These are phyloP conservation scores for Tinospora cordifolia DNA, from an alignment of 164 flowering plant species.

Conservation along the genomic window DNA sequence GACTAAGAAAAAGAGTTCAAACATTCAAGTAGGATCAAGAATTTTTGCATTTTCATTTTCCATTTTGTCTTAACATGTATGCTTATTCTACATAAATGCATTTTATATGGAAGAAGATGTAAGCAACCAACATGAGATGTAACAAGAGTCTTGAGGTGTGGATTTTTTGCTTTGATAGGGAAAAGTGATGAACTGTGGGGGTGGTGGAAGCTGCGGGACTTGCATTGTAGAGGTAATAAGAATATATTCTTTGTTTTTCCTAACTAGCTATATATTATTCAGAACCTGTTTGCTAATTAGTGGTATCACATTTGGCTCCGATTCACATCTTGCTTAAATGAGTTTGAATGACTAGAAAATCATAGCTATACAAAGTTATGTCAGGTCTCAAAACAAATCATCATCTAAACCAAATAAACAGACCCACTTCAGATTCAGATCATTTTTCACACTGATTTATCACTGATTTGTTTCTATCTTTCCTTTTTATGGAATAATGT, in stretches of 20 bases:
- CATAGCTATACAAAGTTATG: background rate
- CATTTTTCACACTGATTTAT: background rate
- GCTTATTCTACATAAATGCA: too few relatives aligned
- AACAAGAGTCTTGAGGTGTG: background rate
- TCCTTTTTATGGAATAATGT: slow-evolving; percentile 1
- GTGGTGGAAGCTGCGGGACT: slow-evolving; percentile 97
- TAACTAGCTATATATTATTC: background rate
- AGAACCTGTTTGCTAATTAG: too few relatives aligned
- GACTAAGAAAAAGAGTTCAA: too few relatives aligned
- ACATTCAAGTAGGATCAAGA: too few relatives aligned
- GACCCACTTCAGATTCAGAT: background rate
- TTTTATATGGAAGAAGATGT: too few relatives aligned
- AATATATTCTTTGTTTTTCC: background rate
- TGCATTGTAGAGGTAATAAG: slow-evolving; percentile 86
- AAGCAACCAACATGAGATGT: background rate
- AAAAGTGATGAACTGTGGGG: slow-evolving; percentile 96
- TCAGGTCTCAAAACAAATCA: background rate
- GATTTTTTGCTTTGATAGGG: slow-evolving; percentile 38
- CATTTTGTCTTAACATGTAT: too few relatives aligned
- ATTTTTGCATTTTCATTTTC: too few relatives aligned
- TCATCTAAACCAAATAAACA: background rate
- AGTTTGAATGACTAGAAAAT: too few relatives aligned
- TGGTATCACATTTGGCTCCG: too few relatives aligned
- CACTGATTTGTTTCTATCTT: background rate
- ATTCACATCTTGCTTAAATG: too few relatives aligned